Base-by-base conservation (phyloP, 2,329 filamentous ascomycete species). In the Diaporthe citrichinensis region DNA sequence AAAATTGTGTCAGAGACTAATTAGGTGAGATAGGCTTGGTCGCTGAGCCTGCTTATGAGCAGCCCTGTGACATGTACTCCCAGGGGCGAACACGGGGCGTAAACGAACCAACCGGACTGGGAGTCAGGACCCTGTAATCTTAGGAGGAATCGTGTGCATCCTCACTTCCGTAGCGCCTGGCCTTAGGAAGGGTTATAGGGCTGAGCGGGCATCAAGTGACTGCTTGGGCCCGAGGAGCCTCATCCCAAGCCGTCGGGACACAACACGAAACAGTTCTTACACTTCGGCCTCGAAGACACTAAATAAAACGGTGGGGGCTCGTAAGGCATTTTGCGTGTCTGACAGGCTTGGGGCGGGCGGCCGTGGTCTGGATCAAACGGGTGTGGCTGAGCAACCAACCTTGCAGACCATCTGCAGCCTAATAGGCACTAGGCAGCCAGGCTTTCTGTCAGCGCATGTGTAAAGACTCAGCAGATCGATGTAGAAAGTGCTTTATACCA, bases 381-480 rank as follows among this genome's bases (percentile, higher is more conserved):
- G 25, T 51, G 71, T 36, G 49, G 36, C 58, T 20, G 34, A 8
- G 58, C 58, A 2, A 44, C 65, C 28, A 53, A 51, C 23, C 5
- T 2, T 34, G 28, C 62, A 68, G 65, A 4, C 65, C 65, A 68
- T 36, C n/a, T 55, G 58, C 36, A 61, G 58, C 25, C 69, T 72
- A 57, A 49, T 3, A 17, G 10, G 12, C n/a, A 58, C 36, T 31
- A 57, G 53, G 51, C 36, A 72, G 49, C 65, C 49, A 55, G 65
- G 65, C 65, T n/a, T 55, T 41, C 31, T 25, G 4, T 55, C 25
- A 31, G 15, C 2, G 9, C 34, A 53, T 15, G 17, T 46, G 41
- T 49, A 2, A 65, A 65, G 4, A 41, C 17, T 15, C 12, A 15
- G 4, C n/a, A 20, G 1, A 41, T 6, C 25, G n/a, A 17, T 25